These are phyloP conservation scores for Diutina mesorugosa DNA, from an alignment of 1,139 yeast species.

Conservation along the genomic window DNA sequence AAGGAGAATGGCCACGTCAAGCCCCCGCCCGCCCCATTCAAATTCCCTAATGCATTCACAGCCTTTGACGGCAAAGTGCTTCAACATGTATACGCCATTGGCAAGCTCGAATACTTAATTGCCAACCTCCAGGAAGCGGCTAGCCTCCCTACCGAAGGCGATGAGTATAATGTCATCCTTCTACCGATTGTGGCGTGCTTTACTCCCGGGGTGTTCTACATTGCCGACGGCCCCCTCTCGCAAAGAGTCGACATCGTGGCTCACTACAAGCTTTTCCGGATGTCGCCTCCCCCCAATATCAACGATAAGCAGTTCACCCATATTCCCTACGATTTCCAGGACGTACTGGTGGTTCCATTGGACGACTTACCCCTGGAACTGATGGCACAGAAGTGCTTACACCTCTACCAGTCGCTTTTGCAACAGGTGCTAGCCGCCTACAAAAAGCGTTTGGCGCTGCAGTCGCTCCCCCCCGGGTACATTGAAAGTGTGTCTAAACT, in stretches of 20 bases:
- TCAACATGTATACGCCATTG: slow-evolving; percentile 28
- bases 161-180: background rate
- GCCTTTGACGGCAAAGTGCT: slow-evolving; percentile 23
- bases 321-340: background rate
- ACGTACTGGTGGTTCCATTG: background rate
- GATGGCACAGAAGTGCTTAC: background rate
- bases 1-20: background rate
- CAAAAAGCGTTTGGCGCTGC: background rate
- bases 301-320: background rate
- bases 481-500: background rate
- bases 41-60: slow-evolving; percentile 4
- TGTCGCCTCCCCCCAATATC: background rate
- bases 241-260: background rate
- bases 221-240: background rate
- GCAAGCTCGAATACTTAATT: slow-evolving; percentile 18
- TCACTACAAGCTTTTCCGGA: background rate
- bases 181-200: background rate
- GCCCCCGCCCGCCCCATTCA: background rate
- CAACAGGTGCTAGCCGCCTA: background rate
- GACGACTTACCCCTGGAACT: background rate
- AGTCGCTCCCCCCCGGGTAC: background rate
- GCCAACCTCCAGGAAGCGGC: slow-evolving; percentile 5
- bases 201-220: slow-evolving; percentile 1
- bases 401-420: background rate
- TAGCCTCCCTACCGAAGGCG: background rate